Percentiles rank a stretch among this genome's conserved stretches.
Evolutionary conservation across 192 early-diverging fungal species (phyloP).

Genomic region (Backusella mclennaniae): DNA sequence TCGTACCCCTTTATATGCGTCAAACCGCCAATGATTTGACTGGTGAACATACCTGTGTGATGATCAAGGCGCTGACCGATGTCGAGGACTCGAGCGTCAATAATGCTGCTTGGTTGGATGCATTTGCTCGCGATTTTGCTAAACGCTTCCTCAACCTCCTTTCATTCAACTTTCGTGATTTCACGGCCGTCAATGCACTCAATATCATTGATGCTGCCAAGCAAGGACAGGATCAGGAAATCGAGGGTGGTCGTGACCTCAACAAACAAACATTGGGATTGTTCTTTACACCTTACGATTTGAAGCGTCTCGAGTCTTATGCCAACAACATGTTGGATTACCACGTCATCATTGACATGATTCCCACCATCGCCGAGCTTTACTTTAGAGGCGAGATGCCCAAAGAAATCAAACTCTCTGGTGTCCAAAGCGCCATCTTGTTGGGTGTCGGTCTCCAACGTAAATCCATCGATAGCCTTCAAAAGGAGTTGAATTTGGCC

Average conservation of each 20-base stretch:
- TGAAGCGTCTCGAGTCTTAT: conserved; percentile 96
- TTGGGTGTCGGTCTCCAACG: conserved; percentile 90
- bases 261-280: conserved; percentile 34
- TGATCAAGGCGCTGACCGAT: conserved; percentile 79
- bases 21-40: conserved; percentile 97
- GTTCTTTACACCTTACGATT: conserved; percentile 76
- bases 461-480: conserved; percentile 87
- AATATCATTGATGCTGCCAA: conserved; percentile 80
- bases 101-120: conserved; percentile 76
- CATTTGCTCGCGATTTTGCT: conserved; percentile 91
- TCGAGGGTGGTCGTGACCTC: conserved; percentile 24
- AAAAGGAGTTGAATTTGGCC: conserved; percentile 83
- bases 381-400: conserved; percentile 74
- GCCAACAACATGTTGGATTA: conserved; percentile 95
- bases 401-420: conserved; percentile 67
- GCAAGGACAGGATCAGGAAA: conserved; percentile 38
- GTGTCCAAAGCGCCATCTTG: conserved; percentile 85
- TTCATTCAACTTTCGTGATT: conserved; percentile 84
- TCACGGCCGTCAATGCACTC: conserved; percentile 78
- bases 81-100: conserved; percentile 44
- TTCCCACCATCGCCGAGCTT: conserved; percentile 76
- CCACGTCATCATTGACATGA: conserved; percentile 93
- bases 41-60: conserved; percentile 97
- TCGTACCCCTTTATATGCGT: conserved; percentile 91
- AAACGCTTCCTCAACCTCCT: conserved; percentile 86